Base-by-base conservation (phyloP, 192 early-diverging fungal species). In the Coemansia sp. region DNA sequence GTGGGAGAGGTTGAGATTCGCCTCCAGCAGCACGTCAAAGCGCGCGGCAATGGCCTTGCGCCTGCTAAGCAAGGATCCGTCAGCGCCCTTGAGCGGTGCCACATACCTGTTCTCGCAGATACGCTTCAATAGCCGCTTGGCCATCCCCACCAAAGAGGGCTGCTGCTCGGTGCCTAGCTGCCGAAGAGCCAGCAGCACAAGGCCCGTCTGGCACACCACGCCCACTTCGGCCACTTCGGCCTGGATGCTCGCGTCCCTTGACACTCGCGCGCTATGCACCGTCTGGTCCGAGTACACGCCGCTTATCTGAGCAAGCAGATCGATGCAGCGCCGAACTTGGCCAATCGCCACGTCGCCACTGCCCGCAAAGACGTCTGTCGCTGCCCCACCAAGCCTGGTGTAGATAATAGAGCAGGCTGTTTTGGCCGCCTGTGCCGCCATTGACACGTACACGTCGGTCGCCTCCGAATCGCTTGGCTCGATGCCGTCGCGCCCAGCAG, bases 381-480 rank as follows among this genome's bases (percentile, higher is more conserved):
- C 53, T 6, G 66, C 46, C 22, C 60, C 50, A 13, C 75, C 62
- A 17, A 77, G 70, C 56, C 69, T 72, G n/a, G 80, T 74, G 40
- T 65, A 66, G 1, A 82, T 40, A 5, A 82, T 67, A 17, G 80
- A 68, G 53, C 71, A 77, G 2, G 77, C 69, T 5, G 65, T 58
- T 17, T 50, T 53, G 3, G 68, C 45, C 3, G 75, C 69, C 48
- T 82, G 72, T 17, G 63, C 65, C 13, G 72, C 71, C 61, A 59
- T 32, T 10, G 56, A 32, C 32, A 36, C 56, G 32, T 36, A 36
- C 32, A 59, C 32, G 32, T 39, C 53, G 10, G 34, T 29, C 39
- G 51, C 24, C 51, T 55, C 51, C 4, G 51, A 29, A 15, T 53
- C 50, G 10, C 22, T 10, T 10, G 11, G 50, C 7, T 24, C 9